phyloP scores from a whole-genome alignment of 2,329 filamentous ascomycete species.

The Saccharata proteae region DNA sequence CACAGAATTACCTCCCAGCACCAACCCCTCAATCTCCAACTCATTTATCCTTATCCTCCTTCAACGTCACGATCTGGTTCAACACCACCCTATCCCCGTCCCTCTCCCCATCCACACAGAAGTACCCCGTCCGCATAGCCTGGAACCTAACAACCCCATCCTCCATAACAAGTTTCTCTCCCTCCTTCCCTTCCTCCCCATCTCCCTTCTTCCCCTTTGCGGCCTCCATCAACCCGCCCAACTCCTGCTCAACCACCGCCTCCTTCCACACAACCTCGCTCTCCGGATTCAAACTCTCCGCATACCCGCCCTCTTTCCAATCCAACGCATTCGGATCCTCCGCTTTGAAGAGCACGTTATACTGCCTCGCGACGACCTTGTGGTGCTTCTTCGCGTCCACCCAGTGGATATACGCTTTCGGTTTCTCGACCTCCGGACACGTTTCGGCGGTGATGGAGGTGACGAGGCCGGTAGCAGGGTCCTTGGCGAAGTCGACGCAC shows the following conservation, averaged over 20 bases:
- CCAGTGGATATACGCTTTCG: conserved; percentile 71
- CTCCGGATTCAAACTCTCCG: conserved; percentile 73
- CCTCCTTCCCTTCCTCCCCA: conserved; percentile 51
- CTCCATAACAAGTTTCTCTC: too few relatives aligned
- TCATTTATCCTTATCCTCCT: conserved; percentile 51
- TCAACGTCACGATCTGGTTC: conserved; percentile 84
- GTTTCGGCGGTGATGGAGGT: conserved; percentile 55
- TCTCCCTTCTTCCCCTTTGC: conserved; percentile 46
- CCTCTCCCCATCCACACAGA: conserved; percentile 67
- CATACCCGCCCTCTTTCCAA: conserved; percentile 61
- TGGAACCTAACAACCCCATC: conserved; percentile 66
- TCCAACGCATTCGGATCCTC: conserved; percentile 64
- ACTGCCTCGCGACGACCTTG: conserved; percentile 55
- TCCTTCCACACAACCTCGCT: conserved; percentile 69
- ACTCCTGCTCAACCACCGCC: conserved; percentile 72
- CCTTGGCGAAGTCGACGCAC: conserved; percentile 56
- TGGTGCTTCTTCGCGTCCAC: conserved; percentile 53
- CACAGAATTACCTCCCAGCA: too few relatives aligned
- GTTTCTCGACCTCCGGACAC: conserved; percentile 57
- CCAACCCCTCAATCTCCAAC: too few relatives aligned
- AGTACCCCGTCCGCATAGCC: conserved; percentile 79
- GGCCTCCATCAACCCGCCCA: conserved; percentile 65
- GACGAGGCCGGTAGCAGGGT: conserved; percentile 48
- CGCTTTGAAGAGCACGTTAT: conserved; percentile 76
- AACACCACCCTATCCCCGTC: conserved; percentile 65